Base-by-base conservation (phyloP, 2,329 filamentous ascomycete species). In the Apiospora malaysiana region DNA sequence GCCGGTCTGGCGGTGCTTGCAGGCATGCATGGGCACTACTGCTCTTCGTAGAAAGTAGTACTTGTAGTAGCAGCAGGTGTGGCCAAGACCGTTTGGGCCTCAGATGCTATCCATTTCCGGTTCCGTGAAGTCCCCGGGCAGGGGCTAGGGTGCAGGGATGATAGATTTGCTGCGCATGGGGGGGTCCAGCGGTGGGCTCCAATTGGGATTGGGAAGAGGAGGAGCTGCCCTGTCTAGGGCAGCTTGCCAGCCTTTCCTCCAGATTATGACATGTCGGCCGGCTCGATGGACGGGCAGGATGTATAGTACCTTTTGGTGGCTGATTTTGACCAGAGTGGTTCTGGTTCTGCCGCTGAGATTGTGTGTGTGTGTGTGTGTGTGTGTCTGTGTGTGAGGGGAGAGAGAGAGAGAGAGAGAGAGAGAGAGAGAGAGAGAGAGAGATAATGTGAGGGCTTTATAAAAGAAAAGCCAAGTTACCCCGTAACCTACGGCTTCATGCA, bases 131-230 rank as follows among this genome's bases (percentile, higher is more conserved):
- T 40, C 32, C 56, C 56, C 56, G 56, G 18, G 16, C 51, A 59
- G 51, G 51, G 51, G 27, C 27, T 9, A n/a, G 56, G 21, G 56
- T 63, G 32, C 56, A 63, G 56, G 56, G 56, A 63, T 63, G 40
- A 32, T 40, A 63, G 56, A 63, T 63, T 63, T 63, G 56, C 56
- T 63, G 56, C 32, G 56, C 56, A 63, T 63, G 56, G 56, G 56
- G 56, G 56, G 56, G 40, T n/a, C 56, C 56, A 63, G 32, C 23
- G 32, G 56, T 63, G 56, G 49, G 32, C 56, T 63, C 32, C 56
- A 63, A 63, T 63, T 59, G 27, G 51, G 27, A 59, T 37, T n/a
- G 51, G 25, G 25, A 56, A 7, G 25, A 59, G 51, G 51, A 59
- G 51, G 51, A 59, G 51, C 51, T 59, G 51, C 51, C 51, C 51